phyloP scores from a whole-genome alignment of 2,329 filamentous ascomycete genomes.

The Xylaria sp. region DNA sequence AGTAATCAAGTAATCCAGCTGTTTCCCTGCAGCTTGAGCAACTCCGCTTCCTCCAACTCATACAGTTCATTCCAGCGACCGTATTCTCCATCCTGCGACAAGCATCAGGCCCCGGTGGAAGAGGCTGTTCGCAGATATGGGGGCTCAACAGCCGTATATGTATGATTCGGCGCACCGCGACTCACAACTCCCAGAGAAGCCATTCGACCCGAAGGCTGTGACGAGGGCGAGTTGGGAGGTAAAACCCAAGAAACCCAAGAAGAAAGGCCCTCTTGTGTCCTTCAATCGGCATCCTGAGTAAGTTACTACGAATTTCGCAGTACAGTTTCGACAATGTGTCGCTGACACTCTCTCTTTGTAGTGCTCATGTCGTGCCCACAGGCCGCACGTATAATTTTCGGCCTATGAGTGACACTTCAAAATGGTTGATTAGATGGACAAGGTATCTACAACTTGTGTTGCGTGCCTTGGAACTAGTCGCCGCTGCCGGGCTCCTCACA shows the following conservation, averaged over 20 bases:
- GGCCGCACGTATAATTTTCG: conserved; percentile 65
- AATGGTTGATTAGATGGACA: conserved; percentile 71
- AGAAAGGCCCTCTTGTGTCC: conserved; percentile 75
- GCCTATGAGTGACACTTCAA: conserved; percentile 72
- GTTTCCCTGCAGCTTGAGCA: background rate
- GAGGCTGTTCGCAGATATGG: conserved; percentile 35
- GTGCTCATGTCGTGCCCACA: conserved; percentile 67
- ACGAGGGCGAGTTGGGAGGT: conserved; percentile 78
- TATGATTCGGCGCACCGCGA: conserved; percentile 39
- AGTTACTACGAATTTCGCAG: conserved; percentile 39
- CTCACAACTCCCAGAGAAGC: conserved; percentile 36
- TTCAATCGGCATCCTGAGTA: conserved; percentile 91
- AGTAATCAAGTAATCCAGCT: background rate
- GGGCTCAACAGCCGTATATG: conserved; percentile 39
- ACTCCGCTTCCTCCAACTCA: conserved; percentile 10
- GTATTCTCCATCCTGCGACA: conserved; percentile 18
- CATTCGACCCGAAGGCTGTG: conserved; percentile 77
- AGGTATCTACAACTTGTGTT: conserved; percentile 73
- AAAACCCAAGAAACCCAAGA: conserved; percentile 66
- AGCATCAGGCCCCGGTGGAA: conserved; percentile 30
- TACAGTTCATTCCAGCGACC: conserved; percentile 20
- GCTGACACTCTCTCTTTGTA: conserved; percentile 35
- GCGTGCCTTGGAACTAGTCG: conserved; percentile 69
- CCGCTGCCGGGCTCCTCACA: conserved; percentile 72
- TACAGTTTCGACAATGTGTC: background rate